Percentiles rank a stretch among this genome's conserved stretches.
phyloP scores from a whole-genome alignment of 257 asterid species.

The Mitragyna speciosa region DNA sequence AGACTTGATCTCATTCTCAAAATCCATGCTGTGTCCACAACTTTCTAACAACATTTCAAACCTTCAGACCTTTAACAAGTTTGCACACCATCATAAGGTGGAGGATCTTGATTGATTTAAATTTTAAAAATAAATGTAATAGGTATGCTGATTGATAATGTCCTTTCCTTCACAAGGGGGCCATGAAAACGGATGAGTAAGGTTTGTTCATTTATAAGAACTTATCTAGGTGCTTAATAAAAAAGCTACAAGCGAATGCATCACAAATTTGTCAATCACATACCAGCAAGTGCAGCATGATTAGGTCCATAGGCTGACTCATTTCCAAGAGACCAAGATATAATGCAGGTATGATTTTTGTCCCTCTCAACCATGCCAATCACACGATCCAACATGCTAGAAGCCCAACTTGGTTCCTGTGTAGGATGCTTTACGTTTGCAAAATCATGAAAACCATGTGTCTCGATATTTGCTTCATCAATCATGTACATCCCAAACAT shows the following conservation, averaged over 20 bases:
- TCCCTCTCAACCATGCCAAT: constrained; percentile 98
- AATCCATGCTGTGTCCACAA: neutral
- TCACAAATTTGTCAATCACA: constrained; percentile 8
- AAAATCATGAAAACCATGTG: constrained; percentile 86
- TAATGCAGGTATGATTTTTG: constrained; percentile 88
- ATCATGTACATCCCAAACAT: constrained; percentile 98
- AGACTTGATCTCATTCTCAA: neutral
- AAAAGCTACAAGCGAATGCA: neutral
- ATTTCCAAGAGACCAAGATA: constrained; percentile 95
- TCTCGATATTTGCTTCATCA: constrained; percentile 98
- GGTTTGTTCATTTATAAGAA: neutral
- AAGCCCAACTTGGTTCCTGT: constrained; percentile 74
- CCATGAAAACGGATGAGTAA: neutral
- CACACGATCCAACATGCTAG: constrained; percentile 90
- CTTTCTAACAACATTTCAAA: neutral
- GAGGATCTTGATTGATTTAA: neutral
- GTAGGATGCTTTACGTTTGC: constrained; percentile 75
- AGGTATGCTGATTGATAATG: neutral
- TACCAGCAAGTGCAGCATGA: constrained; percentile 94
- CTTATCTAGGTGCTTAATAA: neutral
- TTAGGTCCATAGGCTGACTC: constrained; percentile 95
- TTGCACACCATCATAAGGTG: neutral
- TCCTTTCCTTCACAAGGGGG: neutral
- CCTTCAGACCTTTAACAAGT: neutral
- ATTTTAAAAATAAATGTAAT: neutral